Conservation (phyloP, 2,329 filamentous ascomycete species). For the Zasmidium cellare region DNA sequence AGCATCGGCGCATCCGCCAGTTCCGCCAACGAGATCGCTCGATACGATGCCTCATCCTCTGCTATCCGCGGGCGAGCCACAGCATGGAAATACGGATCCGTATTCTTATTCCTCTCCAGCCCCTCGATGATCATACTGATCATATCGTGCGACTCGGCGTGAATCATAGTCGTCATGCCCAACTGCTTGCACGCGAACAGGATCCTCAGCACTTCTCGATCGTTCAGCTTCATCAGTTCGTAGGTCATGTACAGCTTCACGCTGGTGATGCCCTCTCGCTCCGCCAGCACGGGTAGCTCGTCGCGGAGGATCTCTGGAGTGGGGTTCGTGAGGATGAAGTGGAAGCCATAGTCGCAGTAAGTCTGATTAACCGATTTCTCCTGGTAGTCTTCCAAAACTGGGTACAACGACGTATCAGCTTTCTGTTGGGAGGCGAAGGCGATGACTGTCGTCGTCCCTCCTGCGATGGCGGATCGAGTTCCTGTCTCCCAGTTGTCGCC, state of each 20-base stretch:
- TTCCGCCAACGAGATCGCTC: slow-evolving; percentile 52
- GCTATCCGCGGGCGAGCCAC: slow-evolving; percentile 47
- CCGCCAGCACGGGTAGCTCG: slow-evolving; percentile 44
- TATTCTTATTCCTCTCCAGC: slow-evolving; percentile 42
- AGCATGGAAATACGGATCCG: slow-evolving; percentile 48
- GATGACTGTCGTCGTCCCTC: slow-evolving; percentile 60
- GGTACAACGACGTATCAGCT: slow-evolving; percentile 46
- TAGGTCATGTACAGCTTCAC: slow-evolving; percentile 59
- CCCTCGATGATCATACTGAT: slow-evolving; percentile 45
- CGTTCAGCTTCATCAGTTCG: slow-evolving; percentile 50
- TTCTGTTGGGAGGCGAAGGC: slow-evolving; percentile 58
- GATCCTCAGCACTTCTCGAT: slow-evolving; percentile 53
- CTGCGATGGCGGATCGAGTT: slow-evolving; percentile 57
- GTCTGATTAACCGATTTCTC: slow-evolving; percentile 44
- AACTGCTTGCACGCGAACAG: slow-evolving; percentile 48
- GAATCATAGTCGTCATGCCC: slow-evolving; percentile 52
- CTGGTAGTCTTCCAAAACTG: slow-evolving; percentile 51
- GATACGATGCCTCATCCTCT: slow-evolving; percentile 53
- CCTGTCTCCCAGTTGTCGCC: slow-evolving; percentile 51
- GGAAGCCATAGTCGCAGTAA: slow-evolving; percentile 60
- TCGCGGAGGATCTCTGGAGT: slow-evolving; percentile 40
- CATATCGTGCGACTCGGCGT: slow-evolving; percentile 51
- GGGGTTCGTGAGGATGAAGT: slow-evolving; percentile 53
- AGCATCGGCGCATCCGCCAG: slow-evolving; percentile 54
- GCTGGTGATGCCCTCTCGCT: slow-evolving; percentile 47